Percentiles rank a stretch among this genome's conserved stretches.
Evolutionary conservation across 139 green algal species (phyloP).

Genomic region (Chlamydomonas schloesseri): DNA sequence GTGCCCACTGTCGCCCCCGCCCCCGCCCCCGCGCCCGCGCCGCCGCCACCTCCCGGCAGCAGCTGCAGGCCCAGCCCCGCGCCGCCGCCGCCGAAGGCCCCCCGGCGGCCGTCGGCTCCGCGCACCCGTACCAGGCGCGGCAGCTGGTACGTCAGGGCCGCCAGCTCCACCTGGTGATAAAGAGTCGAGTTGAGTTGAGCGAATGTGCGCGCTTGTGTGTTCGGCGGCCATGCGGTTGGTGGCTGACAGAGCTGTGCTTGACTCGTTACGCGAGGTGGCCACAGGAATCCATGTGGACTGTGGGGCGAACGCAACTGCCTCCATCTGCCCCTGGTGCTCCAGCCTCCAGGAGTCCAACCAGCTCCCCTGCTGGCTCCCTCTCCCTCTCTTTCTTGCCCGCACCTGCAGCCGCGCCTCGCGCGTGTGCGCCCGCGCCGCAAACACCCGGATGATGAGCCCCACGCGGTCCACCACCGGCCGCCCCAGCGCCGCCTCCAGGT

Average conservation of each 20-base stretch:
- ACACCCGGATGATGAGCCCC: conserved; percentile 82
- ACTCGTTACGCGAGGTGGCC: no score
- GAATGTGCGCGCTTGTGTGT: no score
- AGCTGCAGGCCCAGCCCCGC: conserved; percentile 30
- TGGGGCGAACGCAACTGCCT: no score
- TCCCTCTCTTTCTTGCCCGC: no score
- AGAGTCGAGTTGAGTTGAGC: no score
- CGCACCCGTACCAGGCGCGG: conserved; percentile 67
- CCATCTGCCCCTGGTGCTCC: no score
- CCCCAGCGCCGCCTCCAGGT: conserved; percentile 63
- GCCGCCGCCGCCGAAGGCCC: not conserved
- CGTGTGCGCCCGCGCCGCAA: conserved; percentile 71
- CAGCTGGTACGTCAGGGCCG: conserved; percentile 63
- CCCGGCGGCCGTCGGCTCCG: conserved; percentile 8
- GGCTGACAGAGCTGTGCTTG: no score
- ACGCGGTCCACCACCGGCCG: conserved; percentile 76
- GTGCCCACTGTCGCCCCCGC: conserved; percentile 34
- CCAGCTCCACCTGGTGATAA: conserved; percentile 73
- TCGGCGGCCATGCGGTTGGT: no score
- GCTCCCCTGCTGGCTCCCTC: no score
- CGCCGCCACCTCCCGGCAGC: not conserved
- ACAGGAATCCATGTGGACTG: no score
- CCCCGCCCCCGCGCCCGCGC: conserved; percentile 21
- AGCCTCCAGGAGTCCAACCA: no score
- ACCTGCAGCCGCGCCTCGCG: conserved; percentile 76